Evolutionary conservation across 495 filamentous ascomycete genomes (phyloP).

Genomic region (Rhizodiscina lignyota): DNA sequence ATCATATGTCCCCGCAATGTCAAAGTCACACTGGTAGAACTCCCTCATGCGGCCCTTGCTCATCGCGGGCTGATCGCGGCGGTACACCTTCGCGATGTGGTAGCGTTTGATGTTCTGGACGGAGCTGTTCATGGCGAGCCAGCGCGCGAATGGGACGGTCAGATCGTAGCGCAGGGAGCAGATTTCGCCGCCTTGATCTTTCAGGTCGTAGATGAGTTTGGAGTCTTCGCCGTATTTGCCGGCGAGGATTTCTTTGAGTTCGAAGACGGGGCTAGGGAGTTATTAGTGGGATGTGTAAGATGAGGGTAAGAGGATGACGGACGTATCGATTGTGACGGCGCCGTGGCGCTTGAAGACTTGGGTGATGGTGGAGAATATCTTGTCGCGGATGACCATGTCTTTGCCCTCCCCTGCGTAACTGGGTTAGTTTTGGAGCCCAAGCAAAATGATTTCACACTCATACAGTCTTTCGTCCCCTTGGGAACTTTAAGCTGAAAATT

Average conservation of each 20-base stretch:
- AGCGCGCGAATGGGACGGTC: conserved; percentile 80
- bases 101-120: conserved; percentile 70
- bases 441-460: background rate
- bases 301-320: too few species aligned
- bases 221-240: conserved; percentile 89
- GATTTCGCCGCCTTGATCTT: conserved; percentile 73
- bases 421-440: background rate
- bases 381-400: conserved; percentile 65
- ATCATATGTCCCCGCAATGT: conserved; percentile 81
- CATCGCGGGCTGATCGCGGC: conserved; percentile 67
- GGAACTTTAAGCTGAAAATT: conserved; percentile 18
- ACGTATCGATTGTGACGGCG: conserved; percentile 68
- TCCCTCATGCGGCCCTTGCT: conserved; percentile 85
- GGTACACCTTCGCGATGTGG: conserved; percentile 80
- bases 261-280: too few species aligned
- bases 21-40: conserved; percentile 97
- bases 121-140: conserved; percentile 67
- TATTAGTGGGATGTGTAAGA: too few species aligned
- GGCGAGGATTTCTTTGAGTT: conserved; percentile 59
- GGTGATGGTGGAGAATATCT: conserved; percentile 69
- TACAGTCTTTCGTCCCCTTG: conserved; percentile 23
- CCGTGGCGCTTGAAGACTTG: conserved; percentile 82
- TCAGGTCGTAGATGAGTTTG: conserved; percentile 79
- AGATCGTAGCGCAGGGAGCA: conserved; percentile 80
- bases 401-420: conserved; percentile 38